Conservation (phyloP, 495 filamentous ascomycete genomes). For the Bombardia bombarda region DNA sequence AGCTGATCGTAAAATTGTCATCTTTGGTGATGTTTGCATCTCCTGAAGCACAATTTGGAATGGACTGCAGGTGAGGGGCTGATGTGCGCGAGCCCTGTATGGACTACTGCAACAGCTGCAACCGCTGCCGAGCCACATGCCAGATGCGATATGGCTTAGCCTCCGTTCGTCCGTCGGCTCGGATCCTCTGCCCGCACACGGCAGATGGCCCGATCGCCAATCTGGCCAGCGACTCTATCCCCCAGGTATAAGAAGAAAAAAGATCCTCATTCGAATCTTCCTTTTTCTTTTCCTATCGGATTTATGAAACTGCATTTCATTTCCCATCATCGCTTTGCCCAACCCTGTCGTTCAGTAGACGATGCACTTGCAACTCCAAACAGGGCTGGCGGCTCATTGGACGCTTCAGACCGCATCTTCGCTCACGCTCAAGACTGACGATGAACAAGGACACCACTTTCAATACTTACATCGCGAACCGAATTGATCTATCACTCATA, state of each 20-base stretch:
- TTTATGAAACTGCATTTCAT: too few species aligned
- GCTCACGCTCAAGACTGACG: too few species aligned
- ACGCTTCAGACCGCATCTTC: constrained; percentile 1
- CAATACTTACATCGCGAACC: constrained; percentile 31
- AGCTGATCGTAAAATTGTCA: too few species aligned
- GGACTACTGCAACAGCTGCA: too few species aligned
- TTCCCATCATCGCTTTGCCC: too few species aligned
- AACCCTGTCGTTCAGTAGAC: too few species aligned
- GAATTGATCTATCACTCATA: constrained; percentile 24
- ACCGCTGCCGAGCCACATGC: too few species aligned
- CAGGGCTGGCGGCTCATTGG: constrained; percentile 1
- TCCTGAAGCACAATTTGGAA: neutral
- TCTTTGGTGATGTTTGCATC: too few species aligned
- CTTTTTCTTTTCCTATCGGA: constrained; percentile 5
- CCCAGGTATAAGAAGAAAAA: constrained; percentile 2
- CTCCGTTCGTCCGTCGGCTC: constrained; percentile 49
- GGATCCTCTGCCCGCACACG: constrained; percentile 11
- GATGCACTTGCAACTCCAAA: constrained; percentile 8
- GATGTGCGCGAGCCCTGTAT: neutral
- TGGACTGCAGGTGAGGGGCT: neutral
- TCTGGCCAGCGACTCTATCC: constrained; percentile 1
- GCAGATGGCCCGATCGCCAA: constrained; percentile 6
- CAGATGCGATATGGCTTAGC: constrained; percentile 42
- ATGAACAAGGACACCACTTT: too few species aligned
- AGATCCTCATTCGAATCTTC: neutral